These are phyloP conservation scores for Reticulascus tulasneorum DNA, from an alignment of 2,329 filamentous ascomycete species.

Conservation along the genomic window DNA sequence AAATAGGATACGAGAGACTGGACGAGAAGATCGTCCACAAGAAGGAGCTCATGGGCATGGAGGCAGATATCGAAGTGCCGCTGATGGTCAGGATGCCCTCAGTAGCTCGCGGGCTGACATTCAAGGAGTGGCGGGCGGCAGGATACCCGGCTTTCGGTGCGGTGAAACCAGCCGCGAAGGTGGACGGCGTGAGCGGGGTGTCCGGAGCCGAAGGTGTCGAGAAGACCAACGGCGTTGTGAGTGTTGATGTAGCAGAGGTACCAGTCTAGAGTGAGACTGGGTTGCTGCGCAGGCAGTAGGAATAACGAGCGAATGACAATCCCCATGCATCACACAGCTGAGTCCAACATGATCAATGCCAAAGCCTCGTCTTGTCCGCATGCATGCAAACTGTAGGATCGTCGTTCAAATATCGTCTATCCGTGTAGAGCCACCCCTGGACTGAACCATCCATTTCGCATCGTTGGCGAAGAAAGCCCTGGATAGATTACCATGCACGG, in stretches of 20 bases:
- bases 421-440: too few species aligned
- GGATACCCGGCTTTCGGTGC: conserved; percentile 11
- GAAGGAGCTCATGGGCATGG: conserved; percentile 27
- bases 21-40: conserved; percentile 35
- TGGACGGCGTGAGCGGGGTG: not conserved
- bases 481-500: too few species aligned
- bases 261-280: too few species aligned
- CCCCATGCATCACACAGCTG: too few species aligned
- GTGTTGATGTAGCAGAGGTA: conserved; percentile 1
- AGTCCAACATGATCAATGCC: too few species aligned
- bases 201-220: not conserved
- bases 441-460: too few species aligned
- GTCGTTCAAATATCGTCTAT: too few species aligned
- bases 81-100: conserved; percentile 39
- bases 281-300: too few species aligned
- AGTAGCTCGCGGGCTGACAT: conserved; percentile 24
- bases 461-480: too few species aligned
- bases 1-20: conserved; percentile 39
- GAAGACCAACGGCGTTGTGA: not conserved
- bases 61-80: conserved; percentile 32
- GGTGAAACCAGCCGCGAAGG: conserved; percentile 8
- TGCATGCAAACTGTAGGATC: too few species aligned
- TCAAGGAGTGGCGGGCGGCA: conserved; percentile 27
- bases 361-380: too few species aligned
- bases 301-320: too few species aligned